Percentiles rank a stretch among this genome's conserved stretches.
These are phyloP conservation scores for Puccinia hordei DNA, from an alignment of 1,284 basidiomycete genomes.

Conservation along the genomic window DNA sequence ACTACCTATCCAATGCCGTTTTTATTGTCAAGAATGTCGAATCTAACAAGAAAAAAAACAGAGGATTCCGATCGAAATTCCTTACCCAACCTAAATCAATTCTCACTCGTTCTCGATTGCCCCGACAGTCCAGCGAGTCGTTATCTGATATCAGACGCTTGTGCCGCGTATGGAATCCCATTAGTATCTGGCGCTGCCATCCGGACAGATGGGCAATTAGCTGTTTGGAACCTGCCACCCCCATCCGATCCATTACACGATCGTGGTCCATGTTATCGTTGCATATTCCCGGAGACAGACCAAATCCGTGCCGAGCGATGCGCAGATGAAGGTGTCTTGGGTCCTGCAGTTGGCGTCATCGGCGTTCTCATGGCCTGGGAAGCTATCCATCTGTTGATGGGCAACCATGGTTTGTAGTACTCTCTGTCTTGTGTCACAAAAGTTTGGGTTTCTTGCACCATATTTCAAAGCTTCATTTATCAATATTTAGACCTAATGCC, in stretches of 20 bases:
- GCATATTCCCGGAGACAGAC: slow-evolving; percentile 80
- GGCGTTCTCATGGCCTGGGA: slow-evolving; percentile 90
- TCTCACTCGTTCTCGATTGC: slow-evolving; percentile 79
- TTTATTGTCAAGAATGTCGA: neutral
- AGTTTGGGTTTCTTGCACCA: neutral
- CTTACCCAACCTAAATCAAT: slow-evolving; percentile 10
- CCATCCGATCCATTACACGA: slow-evolving; percentile 21
- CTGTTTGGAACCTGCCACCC: slow-evolving; percentile 69
- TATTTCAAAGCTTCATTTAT: slow-evolving; percentile 47
- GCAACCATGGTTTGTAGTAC: slow-evolving; percentile 67
- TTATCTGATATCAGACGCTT: slow-evolving; percentile 88
- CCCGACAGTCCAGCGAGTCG: slow-evolving; percentile 90
- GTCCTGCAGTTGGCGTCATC: slow-evolving; percentile 84
- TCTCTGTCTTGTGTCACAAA: neutral
- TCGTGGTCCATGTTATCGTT: slow-evolving; percentile 87
- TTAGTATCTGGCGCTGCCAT: slow-evolving; percentile 93
- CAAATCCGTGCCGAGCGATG: slow-evolving; percentile 69
- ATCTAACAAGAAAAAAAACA: neutral
- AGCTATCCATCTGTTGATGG: slow-evolving; percentile 77
- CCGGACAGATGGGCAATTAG: slow-evolving; percentile 85
- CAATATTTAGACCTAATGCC: slow-evolving; percentile 52
- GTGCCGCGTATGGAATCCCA: slow-evolving; percentile 73
- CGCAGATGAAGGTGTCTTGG: slow-evolving; percentile 87
- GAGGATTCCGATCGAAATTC: neutral
- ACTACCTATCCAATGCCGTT: slow-evolving; percentile 64